Evolutionary conservation across 257 asterid genomes (phyloP).

Genomic region (Hygrophila difformis): DNA sequence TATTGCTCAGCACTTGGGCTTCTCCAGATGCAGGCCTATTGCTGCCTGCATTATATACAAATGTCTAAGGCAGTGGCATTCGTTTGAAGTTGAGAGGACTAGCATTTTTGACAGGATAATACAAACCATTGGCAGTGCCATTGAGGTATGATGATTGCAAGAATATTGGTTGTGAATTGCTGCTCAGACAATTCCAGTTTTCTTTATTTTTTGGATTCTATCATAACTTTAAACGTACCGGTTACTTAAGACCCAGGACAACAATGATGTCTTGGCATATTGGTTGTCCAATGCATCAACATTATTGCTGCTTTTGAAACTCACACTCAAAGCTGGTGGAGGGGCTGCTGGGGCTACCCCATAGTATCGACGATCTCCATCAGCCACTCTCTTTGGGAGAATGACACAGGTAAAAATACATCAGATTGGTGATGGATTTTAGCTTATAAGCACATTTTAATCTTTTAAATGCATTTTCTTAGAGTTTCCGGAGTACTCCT

Average conservation of each 20-base stretch:
- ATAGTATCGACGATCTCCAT: constrained; percentile 74
- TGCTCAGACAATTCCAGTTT: neutral
- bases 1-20: constrained; percentile 88
- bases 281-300: constrained; percentile 98
- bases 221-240: constrained; percentile 10
- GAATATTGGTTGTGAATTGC: constrained; percentile 4
- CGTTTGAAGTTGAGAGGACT: constrained; percentile 91
- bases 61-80: constrained; percentile 88
- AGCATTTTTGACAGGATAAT: constrained; percentile 92
- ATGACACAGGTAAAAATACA: constrained; percentile 74
- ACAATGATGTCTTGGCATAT: constrained; percentile 77
- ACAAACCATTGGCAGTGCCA: constrained; percentile 93
- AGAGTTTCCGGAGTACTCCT: constrained; percentile 88
- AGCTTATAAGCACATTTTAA: constrained; percentile 7
- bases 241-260: constrained; percentile 68
- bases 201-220: neutral
- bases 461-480: constrained; percentile 10
- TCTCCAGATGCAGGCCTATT: constrained; percentile 74
- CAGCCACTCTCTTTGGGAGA: constrained; percentile 90
- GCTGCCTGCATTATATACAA: constrained; percentile 93
- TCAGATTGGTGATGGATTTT: neutral
- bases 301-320: constrained; percentile 76
- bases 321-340: constrained; percentile 90
- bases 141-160: no score
- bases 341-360: constrained; percentile 77